phyloP scores from a whole-genome alignment of 805 yeast genomes.

The Ogataea haglerorum region DNA sequence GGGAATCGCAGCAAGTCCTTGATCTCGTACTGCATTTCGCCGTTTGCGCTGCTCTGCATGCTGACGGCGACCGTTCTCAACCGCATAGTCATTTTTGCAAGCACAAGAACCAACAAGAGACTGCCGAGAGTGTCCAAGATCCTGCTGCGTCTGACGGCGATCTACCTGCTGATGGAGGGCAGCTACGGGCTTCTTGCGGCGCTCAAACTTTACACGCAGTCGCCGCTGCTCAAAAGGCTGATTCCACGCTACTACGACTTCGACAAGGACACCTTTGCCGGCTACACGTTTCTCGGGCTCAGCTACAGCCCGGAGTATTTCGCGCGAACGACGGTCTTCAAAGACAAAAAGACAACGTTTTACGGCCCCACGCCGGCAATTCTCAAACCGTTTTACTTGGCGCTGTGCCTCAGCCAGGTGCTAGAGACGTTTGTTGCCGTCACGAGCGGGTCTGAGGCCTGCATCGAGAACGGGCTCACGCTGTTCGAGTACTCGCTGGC shows the following conservation, averaged over 20 bases:
- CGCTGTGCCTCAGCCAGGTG: slow-evolving; percentile 59
- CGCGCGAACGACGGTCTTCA: slow-evolving; percentile 8
- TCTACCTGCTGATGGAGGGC: slow-evolving; percentile 34
- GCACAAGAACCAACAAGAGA: slow-evolving; percentile 41
- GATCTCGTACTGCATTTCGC: slow-evolving; percentile 46
- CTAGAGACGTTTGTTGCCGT: slow-evolving; percentile 63
- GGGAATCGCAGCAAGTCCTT: slow-evolving; percentile 39
- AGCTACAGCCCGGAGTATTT: slow-evolving; percentile 24
- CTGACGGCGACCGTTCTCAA: slow-evolving; percentile 55
- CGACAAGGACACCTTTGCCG: slow-evolving; percentile 21
- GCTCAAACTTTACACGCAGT: slow-evolving; percentile 25
- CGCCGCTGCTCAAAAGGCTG: slow-evolving; percentile 6
- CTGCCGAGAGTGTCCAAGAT: slow-evolving; percentile 32
- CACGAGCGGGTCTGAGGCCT: slow-evolving; percentile 52
- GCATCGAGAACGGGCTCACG: slow-evolving; percentile 65
- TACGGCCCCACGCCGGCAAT: slow-evolving; percentile 46
- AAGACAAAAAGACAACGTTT: slow-evolving; percentile 19
- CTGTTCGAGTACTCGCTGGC: slow-evolving; percentile 74
- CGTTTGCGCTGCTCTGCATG: slow-evolving; percentile 53
- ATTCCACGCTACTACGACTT: slow-evolving; percentile 26
- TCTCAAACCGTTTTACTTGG: slow-evolving; percentile 56
- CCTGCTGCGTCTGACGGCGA: slow-evolving; percentile 38
- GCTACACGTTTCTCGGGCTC: slow-evolving; percentile 26
- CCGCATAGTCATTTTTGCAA: slow-evolving; percentile 56
- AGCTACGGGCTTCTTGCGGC: slow-evolving; percentile 36